A percentile compares a stretch with the other conserved stretches of the same genome.
phyloP scores from a whole-genome alignment of 345 rosid species.

The Dovyalis caffra region DNA sequence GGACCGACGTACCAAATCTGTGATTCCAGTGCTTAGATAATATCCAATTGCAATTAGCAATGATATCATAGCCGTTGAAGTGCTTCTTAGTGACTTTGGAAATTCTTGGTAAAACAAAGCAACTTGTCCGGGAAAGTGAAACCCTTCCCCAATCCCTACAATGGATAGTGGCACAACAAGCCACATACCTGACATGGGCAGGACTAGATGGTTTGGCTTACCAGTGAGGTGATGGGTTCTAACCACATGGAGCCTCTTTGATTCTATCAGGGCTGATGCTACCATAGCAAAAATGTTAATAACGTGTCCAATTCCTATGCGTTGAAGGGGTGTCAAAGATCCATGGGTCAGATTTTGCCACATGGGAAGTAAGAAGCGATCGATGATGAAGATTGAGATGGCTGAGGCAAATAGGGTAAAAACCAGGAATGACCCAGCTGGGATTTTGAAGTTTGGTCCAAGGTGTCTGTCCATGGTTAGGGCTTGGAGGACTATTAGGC shows the following conservation, averaged over 20 bases:
- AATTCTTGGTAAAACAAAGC: constrained; percentile 14
- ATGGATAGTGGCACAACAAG: background rate
- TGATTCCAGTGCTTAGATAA: background rate
- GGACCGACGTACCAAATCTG: background rate
- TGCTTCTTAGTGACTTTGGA: constrained; percentile 6
- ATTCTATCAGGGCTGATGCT: constrained; percentile 5
- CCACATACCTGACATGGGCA: constrained; percentile 12
- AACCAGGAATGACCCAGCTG: constrained; percentile 1
- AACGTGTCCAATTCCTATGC: constrained; percentile 11
- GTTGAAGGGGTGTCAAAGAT: constrained; percentile 5
- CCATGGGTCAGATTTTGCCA: background rate
- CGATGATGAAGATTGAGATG: background rate
- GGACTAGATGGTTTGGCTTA: background rate
- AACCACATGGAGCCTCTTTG: background rate
- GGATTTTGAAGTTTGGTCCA: constrained; percentile 7
- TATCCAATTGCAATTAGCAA: constrained; percentile 2
- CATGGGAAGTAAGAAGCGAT: background rate
- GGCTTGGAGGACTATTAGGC: constrained; percentile 17
- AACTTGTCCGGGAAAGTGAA: constrained; percentile 10
- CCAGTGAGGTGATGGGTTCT: background rate
- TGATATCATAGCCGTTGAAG: constrained; percentile 15
- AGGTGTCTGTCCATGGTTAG: constrained; percentile 19
- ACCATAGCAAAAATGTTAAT: background rate
- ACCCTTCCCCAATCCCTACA: constrained; percentile 1
- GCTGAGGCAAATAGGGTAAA: background rate